Percentiles rank a stretch among this genome's conserved stretches.
Evolutionary conservation across 768 basidiomycete genomes (phyloP).

Genomic region (Lactarius trivialis): DNA sequence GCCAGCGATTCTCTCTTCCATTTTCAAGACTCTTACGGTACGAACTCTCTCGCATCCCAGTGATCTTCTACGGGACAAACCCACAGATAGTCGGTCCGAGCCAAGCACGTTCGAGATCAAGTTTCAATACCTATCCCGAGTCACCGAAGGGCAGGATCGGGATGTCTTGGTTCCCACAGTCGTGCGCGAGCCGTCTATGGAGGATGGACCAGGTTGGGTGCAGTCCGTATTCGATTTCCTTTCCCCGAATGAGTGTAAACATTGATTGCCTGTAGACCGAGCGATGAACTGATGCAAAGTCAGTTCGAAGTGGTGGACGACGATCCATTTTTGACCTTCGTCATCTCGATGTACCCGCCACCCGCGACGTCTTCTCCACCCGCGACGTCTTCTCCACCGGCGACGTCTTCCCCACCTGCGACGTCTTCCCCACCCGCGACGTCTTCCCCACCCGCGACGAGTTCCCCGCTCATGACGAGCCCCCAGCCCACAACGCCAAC

Average conservation of each 20-base stretch:
- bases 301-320: background rate
- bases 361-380: background rate
- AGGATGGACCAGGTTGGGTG: background rate
- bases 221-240: background rate
- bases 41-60: background rate
- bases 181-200: background rate
- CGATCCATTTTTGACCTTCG: slow-evolving; percentile 3
- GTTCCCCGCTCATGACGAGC: background rate
- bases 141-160: background rate
- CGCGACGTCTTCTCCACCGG: background rate
- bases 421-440: no score
- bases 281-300: slow-evolving; percentile 8
- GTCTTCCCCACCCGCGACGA: background rate
- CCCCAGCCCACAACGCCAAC: no score
- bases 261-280: background rate
- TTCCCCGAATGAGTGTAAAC: background rate
- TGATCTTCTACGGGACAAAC: background rate
- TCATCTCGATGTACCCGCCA: slow-evolving; percentile 10
- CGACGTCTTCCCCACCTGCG: background rate
- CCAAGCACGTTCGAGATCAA: slow-evolving; percentile 4
- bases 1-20: slow-evolving; percentile 3
- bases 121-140: slow-evolving; percentile 4
- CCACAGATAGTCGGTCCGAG: slow-evolving; percentile 3
- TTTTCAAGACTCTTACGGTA: slow-evolving; percentile 10
- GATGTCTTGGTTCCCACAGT: background rate